Evolutionary conservation across 1,284 basidiomycete genomes (phyloP), one percentile per base, ranked within the genome.

Genomic region (Coniferiporia weirii): DNA sequence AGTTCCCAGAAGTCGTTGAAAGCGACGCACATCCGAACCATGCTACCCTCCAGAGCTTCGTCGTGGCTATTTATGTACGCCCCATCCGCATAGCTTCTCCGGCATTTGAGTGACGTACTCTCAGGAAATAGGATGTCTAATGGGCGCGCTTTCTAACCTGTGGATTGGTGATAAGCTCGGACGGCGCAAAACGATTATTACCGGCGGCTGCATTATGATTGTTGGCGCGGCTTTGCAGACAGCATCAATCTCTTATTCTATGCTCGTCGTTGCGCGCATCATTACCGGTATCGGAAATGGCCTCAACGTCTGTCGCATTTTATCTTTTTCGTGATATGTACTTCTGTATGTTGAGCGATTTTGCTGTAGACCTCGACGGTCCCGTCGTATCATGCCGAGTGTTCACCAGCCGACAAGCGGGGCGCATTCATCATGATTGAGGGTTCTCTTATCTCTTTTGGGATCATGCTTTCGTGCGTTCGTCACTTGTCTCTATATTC

Each of bases 361-460:
- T 40, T 4, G 34, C 20, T n/a, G 74, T 15, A 85, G 82, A 85
- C 83, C 1, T 84, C 82, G 1, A 84, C 82, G 9, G 81, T 84
- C 1, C 82, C 83, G 8, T 75, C 76, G 6, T 84, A 86, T 63
- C 85, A 87, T 57, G 82, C 84, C 0, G 87, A 89, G 67, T 82
- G 83, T 63, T 82, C 83, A 2, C 79, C 81, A 5, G 79, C 85
- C 1, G 73, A 79, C 40, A 79, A 78, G 64, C 74, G 87, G 60
- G 86, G 87, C 19, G 79, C 80, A 60, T 75, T 86, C 58, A 87
- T 88, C 47, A 84, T 85, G 78, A 74, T 88, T 46, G 85, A 87
- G 71, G 83, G 85, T 3, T 81, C 79, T 65, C 72, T 89, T 2
- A 87, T 89, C 59, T 82, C 84, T 1, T 83, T 85, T 64, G 87